Percentiles rank a stretch among this genome's conserved stretches.
Evolutionary conservation across 768 basidiomycete genomes (phyloP).

Genomic region (Boletus pseudo-olivaceus): DNA sequence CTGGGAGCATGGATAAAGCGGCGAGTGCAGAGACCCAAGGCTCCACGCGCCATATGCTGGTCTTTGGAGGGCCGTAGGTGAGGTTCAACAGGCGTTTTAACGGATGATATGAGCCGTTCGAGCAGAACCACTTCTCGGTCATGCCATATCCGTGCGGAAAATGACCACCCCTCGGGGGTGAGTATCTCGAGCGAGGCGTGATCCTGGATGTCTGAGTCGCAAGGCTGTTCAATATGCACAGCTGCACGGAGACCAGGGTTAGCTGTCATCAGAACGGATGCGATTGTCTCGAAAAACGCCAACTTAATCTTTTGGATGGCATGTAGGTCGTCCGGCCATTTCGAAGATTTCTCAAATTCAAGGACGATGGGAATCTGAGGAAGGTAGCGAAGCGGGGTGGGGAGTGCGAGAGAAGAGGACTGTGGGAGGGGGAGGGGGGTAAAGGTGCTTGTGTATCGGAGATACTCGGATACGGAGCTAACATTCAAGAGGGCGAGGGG

Average conservation of each 20-base stretch:
- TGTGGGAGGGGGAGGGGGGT: constrained; percentile 69
- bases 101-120: constrained; percentile 55
- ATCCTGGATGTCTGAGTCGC: constrained; percentile 60
- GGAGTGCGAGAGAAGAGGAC: constrained; percentile 48
- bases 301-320: constrained; percentile 94
- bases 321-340: constrained; percentile 92
- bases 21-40: constrained; percentile 58
- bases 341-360: constrained; percentile 88
- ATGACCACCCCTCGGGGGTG: constrained; percentile 82
- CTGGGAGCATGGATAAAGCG: constrained; percentile 76
- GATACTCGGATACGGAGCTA: constrained; percentile 64
- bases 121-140: constrained; percentile 80
- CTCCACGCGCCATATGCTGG: constrained; percentile 52
- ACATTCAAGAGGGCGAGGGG: constrained; percentile 78
- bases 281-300: constrained; percentile 85
- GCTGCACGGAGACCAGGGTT: constrained; percentile 49
- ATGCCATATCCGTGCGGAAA: constrained; percentile 80
- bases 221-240: constrained; percentile 56
- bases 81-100: constrained; percentile 26
- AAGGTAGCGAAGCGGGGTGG: constrained; percentile 59
- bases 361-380: constrained; percentile 72
- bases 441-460: constrained; percentile 84
- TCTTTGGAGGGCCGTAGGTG: constrained; percentile 31
- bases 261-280: constrained; percentile 54
- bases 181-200: constrained; percentile 71